Percentiles rank a stretch among this genome's conserved stretches.
Evolutionary conservation across 2,329 filamentous ascomycete species (phyloP).

Genomic region (Penicillium sp.): DNA sequence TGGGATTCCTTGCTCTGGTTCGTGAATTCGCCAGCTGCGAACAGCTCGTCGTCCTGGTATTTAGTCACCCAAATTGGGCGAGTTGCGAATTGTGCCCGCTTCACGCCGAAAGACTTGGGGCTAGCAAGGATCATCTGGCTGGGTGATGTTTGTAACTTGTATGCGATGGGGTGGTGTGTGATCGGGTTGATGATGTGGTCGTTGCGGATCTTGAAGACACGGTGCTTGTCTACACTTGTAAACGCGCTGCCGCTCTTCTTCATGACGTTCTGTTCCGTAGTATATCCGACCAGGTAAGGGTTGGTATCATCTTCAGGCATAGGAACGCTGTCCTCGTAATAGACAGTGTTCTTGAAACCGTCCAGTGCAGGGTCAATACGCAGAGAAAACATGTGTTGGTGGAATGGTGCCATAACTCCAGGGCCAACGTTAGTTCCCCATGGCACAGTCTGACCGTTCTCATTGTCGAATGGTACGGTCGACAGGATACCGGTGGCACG

Average conservation of each 20-base stretch:
- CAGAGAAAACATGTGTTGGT: slow-evolving; percentile 77
- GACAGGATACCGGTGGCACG: slow-evolving; percentile 71
- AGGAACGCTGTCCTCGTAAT: slow-evolving; percentile 60
- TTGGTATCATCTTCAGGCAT: slow-evolving; percentile 60
- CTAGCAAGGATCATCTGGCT: slow-evolving; percentile 56
- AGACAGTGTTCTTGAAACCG: slow-evolving; percentile 59
- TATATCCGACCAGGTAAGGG: slow-evolving; percentile 65
- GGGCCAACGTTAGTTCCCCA: slow-evolving; percentile 73
- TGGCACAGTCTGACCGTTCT: slow-evolving; percentile 65
- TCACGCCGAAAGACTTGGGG: slow-evolving; percentile 48
- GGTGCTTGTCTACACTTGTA: slow-evolving; percentile 54
- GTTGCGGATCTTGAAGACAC: slow-evolving; percentile 60
- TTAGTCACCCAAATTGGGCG: slow-evolving; percentile 61
- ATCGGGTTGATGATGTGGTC: slow-evolving; percentile 50
- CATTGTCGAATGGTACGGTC: slow-evolving; percentile 66
- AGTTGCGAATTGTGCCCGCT: slow-evolving; percentile 56
- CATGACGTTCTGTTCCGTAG: slow-evolving; percentile 56
- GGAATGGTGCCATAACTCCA: slow-evolving; percentile 69
- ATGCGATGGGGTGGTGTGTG: slow-evolving; percentile 52
- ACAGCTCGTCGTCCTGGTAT: slow-evolving; percentile 58
- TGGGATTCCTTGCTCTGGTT: slow-evolving; percentile 58
- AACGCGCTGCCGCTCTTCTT: slow-evolving; percentile 56
- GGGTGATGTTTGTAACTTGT: slow-evolving; percentile 54
- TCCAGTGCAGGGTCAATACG: slow-evolving; percentile 66
- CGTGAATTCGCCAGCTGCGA: slow-evolving; percentile 57